A percentile compares a stretch with the other conserved stretches of the same genome.
phyloP scores from a whole-genome alignment of 2,329 filamentous ascomycete genomes.

The Sphaceloma murrayae region DNA sequence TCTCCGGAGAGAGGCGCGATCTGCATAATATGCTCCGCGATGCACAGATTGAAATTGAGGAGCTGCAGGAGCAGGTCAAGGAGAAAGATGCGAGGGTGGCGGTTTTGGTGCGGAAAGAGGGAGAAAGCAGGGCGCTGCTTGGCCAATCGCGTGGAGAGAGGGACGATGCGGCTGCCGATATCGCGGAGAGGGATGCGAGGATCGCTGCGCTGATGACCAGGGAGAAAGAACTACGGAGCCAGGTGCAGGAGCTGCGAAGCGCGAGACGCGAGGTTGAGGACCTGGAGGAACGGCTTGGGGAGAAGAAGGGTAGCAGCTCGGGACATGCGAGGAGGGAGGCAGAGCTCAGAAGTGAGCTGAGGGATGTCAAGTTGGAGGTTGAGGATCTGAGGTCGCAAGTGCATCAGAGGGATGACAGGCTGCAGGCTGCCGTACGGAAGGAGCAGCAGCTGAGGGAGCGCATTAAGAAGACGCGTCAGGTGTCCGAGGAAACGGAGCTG shows the following conservation, averaged over 20 bases:
- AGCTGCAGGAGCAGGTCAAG: conserved; percentile 60
- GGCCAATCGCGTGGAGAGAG: conserved; percentile 42
- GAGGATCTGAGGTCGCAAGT: conserved; percentile 31
- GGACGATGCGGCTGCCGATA: conserved; percentile 47
- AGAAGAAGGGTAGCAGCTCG: conserved; percentile 29
- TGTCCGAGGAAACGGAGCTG: conserved; percentile 24
- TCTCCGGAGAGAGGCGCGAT: conserved; percentile 48
- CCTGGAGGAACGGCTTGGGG: conserved; percentile 39
- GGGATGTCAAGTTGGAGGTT: conserved; percentile 28
- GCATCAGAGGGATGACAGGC: conserved; percentile 34
- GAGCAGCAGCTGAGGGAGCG: conserved; percentile 34
- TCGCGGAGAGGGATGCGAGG: conserved; percentile 34
- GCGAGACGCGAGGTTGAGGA: conserved; percentile 28
- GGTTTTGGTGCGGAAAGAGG: conserved; percentile 47
- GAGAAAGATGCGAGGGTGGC: conserved; percentile 60
- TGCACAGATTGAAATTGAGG: conserved; percentile 44
- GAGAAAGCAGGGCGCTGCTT: conserved; percentile 55
- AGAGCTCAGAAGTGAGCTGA: conserved; percentile 31
- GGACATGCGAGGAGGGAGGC: conserved; percentile 31
- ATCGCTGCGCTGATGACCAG: conserved; percentile 23
- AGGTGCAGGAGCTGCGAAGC: conserved; percentile 27
- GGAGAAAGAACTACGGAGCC: conserved; percentile 32
- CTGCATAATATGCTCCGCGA: conserved; percentile 53
- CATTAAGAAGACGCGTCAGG: conserved; percentile 23
- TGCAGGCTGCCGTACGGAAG: conserved; percentile 30